These are phyloP conservation scores for Candida sp. DNA, from an alignment of 1,139 yeast species.

Conservation along the genomic window DNA sequence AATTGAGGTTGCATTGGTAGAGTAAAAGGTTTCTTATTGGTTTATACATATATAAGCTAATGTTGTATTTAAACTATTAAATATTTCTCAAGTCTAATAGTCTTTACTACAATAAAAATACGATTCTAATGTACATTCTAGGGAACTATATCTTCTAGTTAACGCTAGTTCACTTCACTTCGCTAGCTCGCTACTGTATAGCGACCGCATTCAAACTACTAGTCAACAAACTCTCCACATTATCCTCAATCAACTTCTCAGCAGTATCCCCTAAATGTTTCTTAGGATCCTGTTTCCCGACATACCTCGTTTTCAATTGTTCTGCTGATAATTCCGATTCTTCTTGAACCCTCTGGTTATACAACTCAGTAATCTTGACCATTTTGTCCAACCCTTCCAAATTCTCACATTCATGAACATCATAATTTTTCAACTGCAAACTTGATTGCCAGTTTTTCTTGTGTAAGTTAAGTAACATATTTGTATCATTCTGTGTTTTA, in stretches of 20 bases:
- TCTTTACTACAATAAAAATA: no score
- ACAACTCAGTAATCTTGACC: conserved; percentile 89
- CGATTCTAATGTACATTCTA: no score
- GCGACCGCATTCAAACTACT: conserved; percentile 89
- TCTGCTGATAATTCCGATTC: conserved; percentile 88
- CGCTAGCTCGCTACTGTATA: conserved; percentile 41
- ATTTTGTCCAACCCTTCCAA: conserved; percentile 69
- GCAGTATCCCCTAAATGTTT: conserved; percentile 93
- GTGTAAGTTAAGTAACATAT: conserved; percentile 91
- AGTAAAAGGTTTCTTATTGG: no score
- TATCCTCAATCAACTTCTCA: conserved; percentile 81
- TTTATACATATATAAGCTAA: no score
- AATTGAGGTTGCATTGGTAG: no score
- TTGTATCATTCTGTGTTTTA: conserved; percentile 89
- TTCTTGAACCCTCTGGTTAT: conserved; percentile 88
- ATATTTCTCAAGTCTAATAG: no score
- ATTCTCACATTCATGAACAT: conserved; percentile 74
- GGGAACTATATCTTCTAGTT: no score
- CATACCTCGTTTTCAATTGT: conserved; percentile 90
- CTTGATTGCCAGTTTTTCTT: conserved; percentile 98
- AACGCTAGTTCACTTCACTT: no score
- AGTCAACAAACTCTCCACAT: conserved; percentile 81
- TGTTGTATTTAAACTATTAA: no score
- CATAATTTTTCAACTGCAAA: conserved; percentile 72
- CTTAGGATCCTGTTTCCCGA: conserved; percentile 98